These are phyloP conservation scores for Zygoascus flipseniorum DNA, from an alignment of 805 yeast genomes.

Conservation along the genomic window DNA sequence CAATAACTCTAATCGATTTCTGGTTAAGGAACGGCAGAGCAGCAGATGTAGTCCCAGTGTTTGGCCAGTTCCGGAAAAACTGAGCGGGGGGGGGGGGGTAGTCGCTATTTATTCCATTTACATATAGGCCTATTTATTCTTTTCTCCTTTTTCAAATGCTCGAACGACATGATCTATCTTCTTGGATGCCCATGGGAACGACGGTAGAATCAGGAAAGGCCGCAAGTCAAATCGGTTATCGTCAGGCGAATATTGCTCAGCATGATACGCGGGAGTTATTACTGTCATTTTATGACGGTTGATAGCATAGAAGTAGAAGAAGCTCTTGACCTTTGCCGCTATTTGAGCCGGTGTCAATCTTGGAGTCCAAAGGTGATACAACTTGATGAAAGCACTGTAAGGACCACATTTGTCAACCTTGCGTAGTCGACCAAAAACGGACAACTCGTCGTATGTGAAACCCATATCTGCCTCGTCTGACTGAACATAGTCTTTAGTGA, in stretches of 20 bases:
- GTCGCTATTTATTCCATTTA: neutral
- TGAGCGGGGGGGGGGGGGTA: neutral
- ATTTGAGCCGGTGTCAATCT: conserved; percentile 72
- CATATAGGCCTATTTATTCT: neutral
- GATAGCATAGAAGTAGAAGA: conserved; percentile 88
- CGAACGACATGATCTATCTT: conserved; percentile 73
- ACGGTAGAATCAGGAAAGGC: conserved; percentile 89
- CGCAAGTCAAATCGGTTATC: conserved; percentile 93
- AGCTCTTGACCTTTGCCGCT: conserved; percentile 86
- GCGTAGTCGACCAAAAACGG: conserved; percentile 82
- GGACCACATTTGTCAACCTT: conserved; percentile 96
- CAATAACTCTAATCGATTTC: conserved; percentile 37
- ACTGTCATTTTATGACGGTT: conserved; percentile 97
- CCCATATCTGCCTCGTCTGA: conserved; percentile 99
- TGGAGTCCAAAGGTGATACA: conserved; percentile 90
- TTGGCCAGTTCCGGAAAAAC: conserved; percentile 23
- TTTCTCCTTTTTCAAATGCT: conserved; percentile 13
- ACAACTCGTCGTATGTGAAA: conserved; percentile 88
- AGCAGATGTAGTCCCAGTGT: conserved; percentile 23
- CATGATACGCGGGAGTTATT: conserved; percentile 95
- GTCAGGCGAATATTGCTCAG: conserved; percentile 96
- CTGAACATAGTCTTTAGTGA: conserved; percentile 84
- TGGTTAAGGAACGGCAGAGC: conserved; percentile 28
- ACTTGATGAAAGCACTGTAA: conserved; percentile 82
- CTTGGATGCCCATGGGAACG: conserved; percentile 81